Percentiles rank a stretch among this genome's conserved stretches.
phyloP scores from a whole-genome alignment of 2,329 filamentous ascomycete genomes.

The Aspergillus proliferans region DNA sequence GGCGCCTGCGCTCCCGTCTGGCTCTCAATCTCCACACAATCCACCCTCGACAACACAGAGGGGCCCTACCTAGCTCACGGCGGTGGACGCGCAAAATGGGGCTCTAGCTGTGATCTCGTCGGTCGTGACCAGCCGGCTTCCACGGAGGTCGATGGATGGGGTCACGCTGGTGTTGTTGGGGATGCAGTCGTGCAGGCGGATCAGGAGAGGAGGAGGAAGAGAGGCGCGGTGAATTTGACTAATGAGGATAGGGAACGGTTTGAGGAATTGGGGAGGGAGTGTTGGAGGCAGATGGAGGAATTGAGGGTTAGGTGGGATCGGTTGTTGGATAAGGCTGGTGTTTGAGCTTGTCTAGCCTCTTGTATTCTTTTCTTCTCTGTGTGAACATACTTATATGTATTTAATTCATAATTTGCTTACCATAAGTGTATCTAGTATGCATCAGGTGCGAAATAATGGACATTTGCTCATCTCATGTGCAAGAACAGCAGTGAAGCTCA shows the following conservation, averaged over 20 bases:
- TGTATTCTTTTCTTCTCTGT: too few relatives aligned
- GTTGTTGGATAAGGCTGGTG: constrained; percentile 31
- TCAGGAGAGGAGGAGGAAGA: constrained; percentile 52
- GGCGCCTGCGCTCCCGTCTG: constrained; percentile 72
- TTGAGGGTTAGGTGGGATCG: constrained; percentile 35
- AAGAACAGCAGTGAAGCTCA: too few relatives aligned
- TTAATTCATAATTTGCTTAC: too few relatives aligned
- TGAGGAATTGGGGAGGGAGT: constrained; percentile 36
- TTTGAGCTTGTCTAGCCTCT: background rate
- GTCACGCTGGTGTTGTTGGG: constrained; percentile 51
- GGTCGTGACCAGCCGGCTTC: constrained; percentile 60
- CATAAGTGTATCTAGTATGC: too few relatives aligned
- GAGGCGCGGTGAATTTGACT: constrained; percentile 54
- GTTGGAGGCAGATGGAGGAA: constrained; percentile 40
- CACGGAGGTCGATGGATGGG: constrained; percentile 86
- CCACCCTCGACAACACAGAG: constrained; percentile 32
- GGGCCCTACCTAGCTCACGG: constrained; percentile 51
- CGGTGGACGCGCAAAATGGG: constrained; percentile 71
- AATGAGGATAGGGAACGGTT: constrained; percentile 30
- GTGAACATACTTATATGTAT: too few relatives aligned
- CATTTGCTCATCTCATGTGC: too few relatives aligned
- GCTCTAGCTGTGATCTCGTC: constrained; percentile 58
- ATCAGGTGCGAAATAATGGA: too few relatives aligned
- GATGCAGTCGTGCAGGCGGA: constrained; percentile 48
- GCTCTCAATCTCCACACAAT: constrained; percentile 63